Percentiles rank a stretch among this genome's conserved stretches.
Evolutionary conservation across 768 basidiomycete genomes (phyloP).

Genomic region (Collybia sordida): DNA sequence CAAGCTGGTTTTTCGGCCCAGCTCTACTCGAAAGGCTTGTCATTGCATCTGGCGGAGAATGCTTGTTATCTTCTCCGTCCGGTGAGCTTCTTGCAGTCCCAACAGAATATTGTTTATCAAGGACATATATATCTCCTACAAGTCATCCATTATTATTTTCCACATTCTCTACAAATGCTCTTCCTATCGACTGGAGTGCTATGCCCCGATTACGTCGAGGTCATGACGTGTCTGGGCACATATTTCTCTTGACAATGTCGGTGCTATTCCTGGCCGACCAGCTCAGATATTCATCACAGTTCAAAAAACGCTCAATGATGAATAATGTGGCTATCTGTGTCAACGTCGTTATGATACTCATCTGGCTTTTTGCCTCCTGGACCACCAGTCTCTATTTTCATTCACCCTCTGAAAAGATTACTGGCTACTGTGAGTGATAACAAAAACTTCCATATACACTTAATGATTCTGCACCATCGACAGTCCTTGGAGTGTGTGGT

Average conservation of each 20-base stretch:
- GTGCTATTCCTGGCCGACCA: slow-evolving; percentile 79
- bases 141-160: slow-evolving; percentile 69
- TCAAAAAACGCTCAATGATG: slow-evolving; percentile 34
- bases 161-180: slow-evolving; percentile 23
- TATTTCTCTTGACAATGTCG: slow-evolving; percentile 85
- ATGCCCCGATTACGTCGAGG: slow-evolving; percentile 71
- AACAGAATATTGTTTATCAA: slow-evolving; percentile 52
- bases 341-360: slow-evolving; percentile 46
- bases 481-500: slow-evolving; percentile 19
- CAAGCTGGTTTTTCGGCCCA: slow-evolving; percentile 88
- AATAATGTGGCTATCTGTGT: slow-evolving; percentile 49
- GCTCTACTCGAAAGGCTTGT: slow-evolving; percentile 68
- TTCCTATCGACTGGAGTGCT: slow-evolving; percentile 44
- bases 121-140: slow-evolving; percentile 47
- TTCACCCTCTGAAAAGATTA: slow-evolving; percentile 81
- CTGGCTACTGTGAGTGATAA: slow-evolving; percentile 70
- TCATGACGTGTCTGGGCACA: slow-evolving; percentile 92
- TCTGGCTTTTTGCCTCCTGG: slow-evolving; percentile 74
- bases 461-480: neutral
- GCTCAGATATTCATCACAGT: slow-evolving; percentile 53
- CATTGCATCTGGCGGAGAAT: slow-evolving; percentile 71
- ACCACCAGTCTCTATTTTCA: slow-evolving; percentile 94
- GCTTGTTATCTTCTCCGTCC: slow-evolving; percentile 61
- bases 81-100: slow-evolving; percentile 57
- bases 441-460: neutral